Conservation (phyloP, 163 green algal genomes). For the Chlorella variabilis region DNA sequence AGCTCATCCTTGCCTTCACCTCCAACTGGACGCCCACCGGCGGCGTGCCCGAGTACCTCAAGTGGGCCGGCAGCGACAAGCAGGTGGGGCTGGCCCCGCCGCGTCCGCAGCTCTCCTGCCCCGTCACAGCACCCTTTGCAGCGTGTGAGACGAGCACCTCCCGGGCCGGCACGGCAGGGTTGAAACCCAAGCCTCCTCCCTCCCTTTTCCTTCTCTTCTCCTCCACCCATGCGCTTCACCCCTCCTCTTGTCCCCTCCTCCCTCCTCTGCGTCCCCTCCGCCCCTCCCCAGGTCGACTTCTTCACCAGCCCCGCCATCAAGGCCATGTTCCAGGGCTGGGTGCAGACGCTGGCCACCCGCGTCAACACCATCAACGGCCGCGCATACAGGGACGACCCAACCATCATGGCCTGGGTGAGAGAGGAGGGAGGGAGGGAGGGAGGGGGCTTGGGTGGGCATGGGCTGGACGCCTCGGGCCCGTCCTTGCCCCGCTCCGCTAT, state of each 20-base stretch:
- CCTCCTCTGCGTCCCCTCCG: too few species aligned
- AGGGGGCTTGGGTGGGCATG: not conserved
- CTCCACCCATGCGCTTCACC: not conserved
- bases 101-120: not conserved
- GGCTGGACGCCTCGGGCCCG: too few species aligned
- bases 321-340: slow-evolving; percentile 37
- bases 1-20: slow-evolving; percentile 64
- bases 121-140: not conserved
- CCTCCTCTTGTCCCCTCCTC: too few species aligned
- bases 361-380: slow-evolving; percentile 71
- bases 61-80: slow-evolving; percentile 38
- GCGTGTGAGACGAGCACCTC: too few species aligned
- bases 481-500: too few species aligned
- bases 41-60: slow-evolving; percentile 59
- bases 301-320: slow-evolving; percentile 49
- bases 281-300: slow-evolving; percentile 57
- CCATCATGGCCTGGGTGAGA: slow-evolving; percentile 68
- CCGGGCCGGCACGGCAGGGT: too few species aligned
- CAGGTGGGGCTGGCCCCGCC: not conserved
- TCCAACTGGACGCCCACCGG: slow-evolving; percentile 66
- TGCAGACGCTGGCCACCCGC: slow-evolving; percentile 54
- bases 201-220: too few species aligned
- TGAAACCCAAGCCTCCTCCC: too few species aligned
- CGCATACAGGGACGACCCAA: slow-evolving; percentile 68
- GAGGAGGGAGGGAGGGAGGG: not conserved